phyloP scores from a whole-genome alignment of 2,329 filamentous ascomycete species.

The Ophiostoma pallidulum region DNA sequence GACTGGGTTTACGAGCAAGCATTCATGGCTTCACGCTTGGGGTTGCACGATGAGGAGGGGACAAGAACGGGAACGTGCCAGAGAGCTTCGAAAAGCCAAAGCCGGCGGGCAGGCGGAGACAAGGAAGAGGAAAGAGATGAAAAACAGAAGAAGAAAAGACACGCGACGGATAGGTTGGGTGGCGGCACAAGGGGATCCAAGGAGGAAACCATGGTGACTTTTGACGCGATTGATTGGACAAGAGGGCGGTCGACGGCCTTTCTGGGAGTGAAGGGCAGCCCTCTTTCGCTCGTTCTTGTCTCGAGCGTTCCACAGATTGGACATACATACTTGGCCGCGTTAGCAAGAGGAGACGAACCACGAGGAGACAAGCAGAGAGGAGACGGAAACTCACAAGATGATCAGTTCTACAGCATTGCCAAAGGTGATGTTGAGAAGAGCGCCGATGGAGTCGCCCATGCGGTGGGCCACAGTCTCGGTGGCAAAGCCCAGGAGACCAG shows the following conservation, averaged over 20 bases:
- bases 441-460: constrained; percentile 74
- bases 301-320: constrained; percentile 27
- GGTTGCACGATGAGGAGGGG: constrained; percentile 7
- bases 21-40: constrained; percentile 14
- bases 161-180: background rate
- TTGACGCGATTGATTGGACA: constrained; percentile 38
- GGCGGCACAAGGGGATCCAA: background rate
- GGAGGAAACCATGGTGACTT: constrained; percentile 23
- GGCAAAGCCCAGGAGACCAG: constrained; percentile 61
- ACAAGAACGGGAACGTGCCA: constrained; percentile 2
- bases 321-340: constrained; percentile 42
- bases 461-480: constrained; percentile 66
- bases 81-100: constrained; percentile 5
- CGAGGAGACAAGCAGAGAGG: background rate
- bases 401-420: constrained; percentile 72
- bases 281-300: constrained; percentile 37
- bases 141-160: constrained; percentile 5
- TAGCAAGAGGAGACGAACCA: background rate
- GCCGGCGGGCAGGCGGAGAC: no score
- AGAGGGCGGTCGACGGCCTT: constrained; percentile 40
- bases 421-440: constrained; percentile 82
- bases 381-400: constrained; percentile 47
- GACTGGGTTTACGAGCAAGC: constrained; percentile 1
- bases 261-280: constrained; percentile 34
- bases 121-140: constrained; percentile 7